phyloP scores from a whole-genome alignment of 2,329 filamentous ascomycete species.

The Ophiocordyceps unilateralis region DNA sequence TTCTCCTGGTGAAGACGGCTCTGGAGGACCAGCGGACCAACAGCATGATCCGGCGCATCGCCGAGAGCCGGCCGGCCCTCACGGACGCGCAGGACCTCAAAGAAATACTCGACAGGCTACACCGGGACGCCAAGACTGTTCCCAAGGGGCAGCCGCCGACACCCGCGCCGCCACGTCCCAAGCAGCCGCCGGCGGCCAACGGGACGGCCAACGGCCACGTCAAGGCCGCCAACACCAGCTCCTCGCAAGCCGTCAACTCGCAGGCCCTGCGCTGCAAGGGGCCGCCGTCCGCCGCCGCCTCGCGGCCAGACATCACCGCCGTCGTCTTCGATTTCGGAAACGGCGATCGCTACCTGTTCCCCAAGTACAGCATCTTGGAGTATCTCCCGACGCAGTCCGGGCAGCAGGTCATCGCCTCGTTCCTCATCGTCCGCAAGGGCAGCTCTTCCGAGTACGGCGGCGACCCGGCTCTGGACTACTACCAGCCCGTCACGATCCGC shows the following conservation, averaged over 20 bases:
- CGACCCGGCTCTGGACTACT: slow-evolving; percentile 52
- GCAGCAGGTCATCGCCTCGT: slow-evolving; percentile 53
- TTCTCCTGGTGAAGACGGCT: slow-evolving; percentile 38
- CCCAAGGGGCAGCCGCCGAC: slow-evolving; percentile 10
- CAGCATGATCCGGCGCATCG: slow-evolving; percentile 36
- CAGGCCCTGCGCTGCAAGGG: slow-evolving; percentile 45
- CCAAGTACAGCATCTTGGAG: slow-evolving; percentile 62
- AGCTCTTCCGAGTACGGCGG: slow-evolving; percentile 47
- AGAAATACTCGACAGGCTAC: slow-evolving; percentile 29
- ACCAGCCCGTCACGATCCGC: slow-evolving; percentile 54
- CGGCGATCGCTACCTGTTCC: slow-evolving; percentile 64
- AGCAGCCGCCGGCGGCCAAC: slow-evolving; percentile 13
- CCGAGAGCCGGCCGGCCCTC: slow-evolving; percentile 30
- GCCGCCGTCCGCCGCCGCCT: slow-evolving; percentile 26
- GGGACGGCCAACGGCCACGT: slow-evolving; percentile 14
- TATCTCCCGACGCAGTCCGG: slow-evolving; percentile 32
- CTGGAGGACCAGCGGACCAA: slow-evolving; percentile 32
- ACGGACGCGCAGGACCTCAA: slow-evolving; percentile 38
- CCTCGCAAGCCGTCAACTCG: slow-evolving; percentile 16
- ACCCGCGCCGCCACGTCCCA: slow-evolving; percentile 12
- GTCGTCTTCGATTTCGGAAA: slow-evolving; percentile 55
- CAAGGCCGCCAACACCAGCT: slow-evolving; percentile 5
- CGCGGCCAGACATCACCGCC: slow-evolving; percentile 44
- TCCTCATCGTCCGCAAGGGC: slow-evolving; percentile 59
- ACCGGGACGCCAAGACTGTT: slow-evolving; percentile 22